Evolutionary conservation across 2,329 filamentous ascomycete species (phyloP).

Genomic region (Zopfia rhizophila): DNA sequence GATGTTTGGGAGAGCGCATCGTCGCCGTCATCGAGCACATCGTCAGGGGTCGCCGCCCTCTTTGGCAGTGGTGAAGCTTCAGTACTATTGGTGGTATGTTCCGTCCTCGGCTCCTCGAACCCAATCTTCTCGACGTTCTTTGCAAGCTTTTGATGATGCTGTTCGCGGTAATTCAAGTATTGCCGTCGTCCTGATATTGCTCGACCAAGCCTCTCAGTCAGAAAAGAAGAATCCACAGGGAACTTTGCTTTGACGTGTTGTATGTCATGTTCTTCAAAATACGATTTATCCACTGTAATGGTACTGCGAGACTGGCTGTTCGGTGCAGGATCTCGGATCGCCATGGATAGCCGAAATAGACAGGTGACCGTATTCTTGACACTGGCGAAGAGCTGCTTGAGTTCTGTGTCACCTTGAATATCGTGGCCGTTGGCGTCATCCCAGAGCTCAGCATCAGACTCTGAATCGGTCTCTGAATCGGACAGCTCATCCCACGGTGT

Average conservation of each 20-base stretch:
- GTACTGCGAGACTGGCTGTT: constrained; percentile 37
- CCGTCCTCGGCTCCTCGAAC: constrained; percentile 27
- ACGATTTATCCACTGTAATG: constrained; percentile 35
- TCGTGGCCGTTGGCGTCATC: constrained; percentile 9
- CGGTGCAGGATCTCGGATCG: constrained; percentile 45
- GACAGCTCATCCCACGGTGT: constrained; percentile 32
- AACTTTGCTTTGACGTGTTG: constrained; percentile 38
- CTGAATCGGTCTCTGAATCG: constrained; percentile 24
- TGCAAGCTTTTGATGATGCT: constrained; percentile 42
- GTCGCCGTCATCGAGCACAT: constrained; percentile 24
- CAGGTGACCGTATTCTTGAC: constrained; percentile 37
- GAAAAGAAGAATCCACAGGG: constrained; percentile 16
- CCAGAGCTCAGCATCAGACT: constrained; percentile 14
- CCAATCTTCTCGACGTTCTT: constrained; percentile 33
- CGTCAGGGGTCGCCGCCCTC: constrained; percentile 7
- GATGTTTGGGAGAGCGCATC: constrained; percentile 38
- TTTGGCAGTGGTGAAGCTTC: constrained; percentile 29
- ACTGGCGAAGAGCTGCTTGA: constrained; percentile 33
- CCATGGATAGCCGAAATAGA: constrained; percentile 45
- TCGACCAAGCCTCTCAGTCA: constrained; percentile 39
- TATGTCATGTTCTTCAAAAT: constrained; percentile 40
- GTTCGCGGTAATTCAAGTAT: constrained; percentile 45
- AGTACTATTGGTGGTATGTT: constrained; percentile 30
- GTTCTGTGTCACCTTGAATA: constrained; percentile 28
- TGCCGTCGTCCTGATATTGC: constrained; percentile 44